Conservation (phyloP, 495 filamentous ascomycete genomes). For the Neurospora terricola region DNA sequence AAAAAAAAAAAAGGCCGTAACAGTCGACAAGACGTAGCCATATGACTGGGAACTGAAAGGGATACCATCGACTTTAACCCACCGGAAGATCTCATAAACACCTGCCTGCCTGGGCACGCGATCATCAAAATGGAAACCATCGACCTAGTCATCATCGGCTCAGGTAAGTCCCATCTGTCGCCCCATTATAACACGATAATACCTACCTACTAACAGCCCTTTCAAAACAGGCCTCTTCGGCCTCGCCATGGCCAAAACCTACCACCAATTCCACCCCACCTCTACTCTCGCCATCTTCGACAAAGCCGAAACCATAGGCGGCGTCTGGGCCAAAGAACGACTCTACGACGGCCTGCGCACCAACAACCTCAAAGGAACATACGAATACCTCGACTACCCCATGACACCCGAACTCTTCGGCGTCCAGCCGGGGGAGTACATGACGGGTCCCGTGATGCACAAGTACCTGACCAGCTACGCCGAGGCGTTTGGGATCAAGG, state of each 20-base stretch:
- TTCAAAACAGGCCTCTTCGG: conserved; percentile 30
- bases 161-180: conserved; percentile 13
- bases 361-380: conserved; percentile 51
- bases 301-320: conserved; percentile 42
- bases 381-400: conserved; percentile 65
- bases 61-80: neutral
- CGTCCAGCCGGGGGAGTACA: conserved; percentile 53
- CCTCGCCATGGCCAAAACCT: conserved; percentile 32
- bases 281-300: conserved; percentile 31
- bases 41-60: no score
- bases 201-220: neutral
- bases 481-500: conserved; percentile 44
- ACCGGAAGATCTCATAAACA: neutral
- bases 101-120: no score
- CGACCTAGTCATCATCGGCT: conserved; percentile 36
- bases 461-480: conserved; percentile 57
- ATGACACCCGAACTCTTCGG: conserved; percentile 52
- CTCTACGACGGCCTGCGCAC: conserved; percentile 60
- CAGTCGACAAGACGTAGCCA: neutral
- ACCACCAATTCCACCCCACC: conserved; percentile 29
- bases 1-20: neutral
- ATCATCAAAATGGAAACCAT: conserved; percentile 26
- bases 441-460: conserved; percentile 56
- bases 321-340: conserved; percentile 56
- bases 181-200: neutral